A percentile compares a stretch with the other conserved stretches of the same genome.
Conservation (phyloP, 257 asterid genomes). For the Gentiana macrophylla region DNA sequence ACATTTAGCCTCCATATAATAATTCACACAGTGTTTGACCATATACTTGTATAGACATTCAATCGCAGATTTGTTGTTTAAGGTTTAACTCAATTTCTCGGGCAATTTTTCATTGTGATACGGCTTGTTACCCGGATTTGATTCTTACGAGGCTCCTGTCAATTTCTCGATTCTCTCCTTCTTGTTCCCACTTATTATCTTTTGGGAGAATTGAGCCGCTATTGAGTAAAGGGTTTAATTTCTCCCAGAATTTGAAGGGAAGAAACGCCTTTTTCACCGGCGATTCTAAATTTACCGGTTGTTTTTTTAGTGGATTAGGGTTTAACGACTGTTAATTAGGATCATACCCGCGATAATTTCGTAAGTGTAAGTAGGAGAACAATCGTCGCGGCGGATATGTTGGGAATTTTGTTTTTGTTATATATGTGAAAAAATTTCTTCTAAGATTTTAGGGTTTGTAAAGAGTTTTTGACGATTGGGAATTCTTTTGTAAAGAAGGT, state of each 20-base stretch:
- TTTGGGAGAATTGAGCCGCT: background rate
- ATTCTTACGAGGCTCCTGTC: background rate
- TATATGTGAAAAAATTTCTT: background rate
- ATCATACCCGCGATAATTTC: background rate
- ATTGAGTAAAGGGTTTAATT: background rate
- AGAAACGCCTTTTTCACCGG: background rate
- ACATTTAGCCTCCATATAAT: background rate
- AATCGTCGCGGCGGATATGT: background rate
- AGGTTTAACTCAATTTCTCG: background rate
- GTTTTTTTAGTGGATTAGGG: slow-evolving; percentile 16
- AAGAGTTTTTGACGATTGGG: slow-evolving; percentile 3
- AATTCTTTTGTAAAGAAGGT: slow-evolving; percentile 5
- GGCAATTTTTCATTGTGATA: background rate
- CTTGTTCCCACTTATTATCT: background rate
- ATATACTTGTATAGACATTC: background rate
- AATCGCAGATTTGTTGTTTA: background rate
- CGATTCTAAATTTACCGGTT: slow-evolving; percentile 11
- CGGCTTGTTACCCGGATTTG: no score
- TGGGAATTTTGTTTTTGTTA: background rate
- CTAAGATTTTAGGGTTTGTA: slow-evolving; percentile 8
- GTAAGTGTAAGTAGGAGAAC: background rate
- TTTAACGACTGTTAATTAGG: slow-evolving; percentile 9
- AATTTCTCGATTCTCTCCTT: background rate
- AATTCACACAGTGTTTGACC: background rate
- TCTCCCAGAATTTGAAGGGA: background rate